Evolutionary conservation across 106 monocot species (phyloP).

Genomic region (Hemerocallis citrina): DNA sequence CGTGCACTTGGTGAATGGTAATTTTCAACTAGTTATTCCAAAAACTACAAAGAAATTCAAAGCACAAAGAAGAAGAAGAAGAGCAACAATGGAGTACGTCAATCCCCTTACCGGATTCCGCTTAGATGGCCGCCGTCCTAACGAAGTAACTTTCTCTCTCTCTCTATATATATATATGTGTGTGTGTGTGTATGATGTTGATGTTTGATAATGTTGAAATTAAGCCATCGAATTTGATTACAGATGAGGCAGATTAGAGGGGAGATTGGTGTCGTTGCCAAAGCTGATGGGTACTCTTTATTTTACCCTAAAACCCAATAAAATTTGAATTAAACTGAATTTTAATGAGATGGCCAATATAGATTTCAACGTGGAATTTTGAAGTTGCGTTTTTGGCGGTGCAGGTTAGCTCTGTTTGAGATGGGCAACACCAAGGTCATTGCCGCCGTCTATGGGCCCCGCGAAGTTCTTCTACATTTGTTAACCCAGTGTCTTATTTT

Average conservation of each 20-base stretch:
- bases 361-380: too few species aligned
- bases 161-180: too few species aligned
- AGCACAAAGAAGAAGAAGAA: too few species aligned
- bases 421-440: slow-evolving; percentile 99
- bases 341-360: too few species aligned
- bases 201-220: background rate
- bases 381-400: slow-evolving; percentile 1
- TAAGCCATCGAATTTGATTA: background rate
- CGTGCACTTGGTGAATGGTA: too few species aligned
- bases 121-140: slow-evolving; percentile 78
- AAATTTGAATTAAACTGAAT: too few species aligned
- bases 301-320: background rate
- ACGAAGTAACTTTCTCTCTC: slow-evolving; percentile 38
- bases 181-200: too few species aligned
- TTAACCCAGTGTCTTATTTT: too few species aligned
- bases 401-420: slow-evolving; percentile 84
- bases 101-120: slow-evolving; percentile 73
- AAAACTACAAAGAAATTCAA: too few species aligned
- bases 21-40: too few species aligned
- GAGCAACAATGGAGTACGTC: slow-evolving; percentile 66
- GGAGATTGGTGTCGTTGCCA: slow-evolving; percentile 74
- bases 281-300: slow-evolving; percentile 64
- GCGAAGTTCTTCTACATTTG: slow-evolving; percentile 36
- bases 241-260: slow-evolving; percentile 91
- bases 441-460: slow-evolving; percentile 89